Evolutionary conservation across 345 rosid genomes (phyloP).

Genomic region (Aurinia saxatilis): DNA sequence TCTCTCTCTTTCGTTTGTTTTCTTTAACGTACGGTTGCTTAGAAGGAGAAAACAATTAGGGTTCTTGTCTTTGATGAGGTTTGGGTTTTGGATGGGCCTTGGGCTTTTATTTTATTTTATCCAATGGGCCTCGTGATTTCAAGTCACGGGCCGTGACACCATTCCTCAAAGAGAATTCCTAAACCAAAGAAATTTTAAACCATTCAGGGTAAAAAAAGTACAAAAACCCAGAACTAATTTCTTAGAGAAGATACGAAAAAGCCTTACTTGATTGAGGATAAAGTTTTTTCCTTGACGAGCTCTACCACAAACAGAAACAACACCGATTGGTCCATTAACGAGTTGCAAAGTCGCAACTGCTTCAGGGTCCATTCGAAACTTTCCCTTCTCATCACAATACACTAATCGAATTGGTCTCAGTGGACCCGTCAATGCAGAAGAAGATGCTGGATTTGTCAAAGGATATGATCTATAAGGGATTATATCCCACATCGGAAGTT

Average conservation of each 20-base stretch:
- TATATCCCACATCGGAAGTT: too few species aligned
- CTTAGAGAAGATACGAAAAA: neutral
- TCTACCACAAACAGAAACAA: slow-evolving; percentile 96
- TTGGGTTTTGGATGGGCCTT: too few species aligned
- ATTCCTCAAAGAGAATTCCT: slow-evolving; percentile 33
- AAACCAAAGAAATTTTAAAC: slow-evolving; percentile 74
- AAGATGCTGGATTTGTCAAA: slow-evolving; percentile 32
- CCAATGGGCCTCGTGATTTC: too few species aligned
- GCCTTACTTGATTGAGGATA: slow-evolving; percentile 73
- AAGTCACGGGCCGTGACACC: too few species aligned
- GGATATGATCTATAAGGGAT: too few species aligned
- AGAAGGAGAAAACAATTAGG: too few species aligned
- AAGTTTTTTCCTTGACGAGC: slow-evolving; percentile 99
- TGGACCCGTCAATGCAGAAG: slow-evolving; percentile 71
- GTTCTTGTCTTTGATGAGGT: too few species aligned
- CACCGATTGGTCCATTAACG: slow-evolving; percentile 91
- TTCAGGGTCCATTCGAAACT: slow-evolving; percentile 98
- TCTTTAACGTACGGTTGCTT: too few species aligned
- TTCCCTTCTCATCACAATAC: slow-evolving; percentile 89
- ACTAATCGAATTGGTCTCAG: slow-evolving; percentile 87
- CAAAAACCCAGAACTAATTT: neutral
- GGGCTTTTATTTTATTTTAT: too few species aligned
- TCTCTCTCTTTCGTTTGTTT: too few species aligned
- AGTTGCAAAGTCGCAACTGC: slow-evolving; percentile 93
- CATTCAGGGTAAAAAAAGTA: too few species aligned